Evolutionary conservation across 2,329 filamentous ascomycete species (phyloP), one percentile per base, ranked within the genome.

Genomic region (Cercospora sesami): DNA sequence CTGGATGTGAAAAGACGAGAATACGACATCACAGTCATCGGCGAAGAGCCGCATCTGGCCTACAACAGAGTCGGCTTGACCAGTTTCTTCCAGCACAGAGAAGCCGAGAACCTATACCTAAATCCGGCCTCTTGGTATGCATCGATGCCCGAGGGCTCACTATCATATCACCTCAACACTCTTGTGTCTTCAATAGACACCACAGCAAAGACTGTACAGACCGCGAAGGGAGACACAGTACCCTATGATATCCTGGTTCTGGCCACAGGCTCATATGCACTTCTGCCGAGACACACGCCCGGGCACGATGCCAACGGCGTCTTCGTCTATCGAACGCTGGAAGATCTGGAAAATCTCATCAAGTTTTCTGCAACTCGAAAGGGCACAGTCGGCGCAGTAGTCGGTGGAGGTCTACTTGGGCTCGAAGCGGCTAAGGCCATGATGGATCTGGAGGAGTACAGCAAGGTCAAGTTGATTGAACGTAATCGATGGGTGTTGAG

Each of bases 1-100:
- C 87, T 93, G 63, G 93, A 96, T 78, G 87, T 89, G 1, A 89
- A 91, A 75, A 81, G 87, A 70, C 84, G 89, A 74, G 89, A 93
- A 78, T 96, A 93, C 77, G 88, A 92, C 71, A 86, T 97, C 62
- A 85, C 93, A 1, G 92, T 97, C 10, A 90, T 97, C 69, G 93
- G 93, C 69, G 93, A 97, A 75, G 93, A 97, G 78, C 83, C 90
- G 21, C 91, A 97, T 81, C 83, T 96, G 64, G 93, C 93, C 21
- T 97, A 97, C 79, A 97, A 97, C 78, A 89, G 94, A 67, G 93
- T 97, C 31, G 93, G 93, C 3, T 83, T 97, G 61, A 96, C 93
- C 3, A 92, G 89, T 68, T 97, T 94, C 83, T 97, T 97, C 77
- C 89, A 92, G 73, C 92, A 96, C 80, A 86, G 93, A 63, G 86